Evolutionary conservation across 208 protist species (phyloP), one percentile per base, ranked within the genome.

Genomic region (Trypanosoma melophagium): DNA sequence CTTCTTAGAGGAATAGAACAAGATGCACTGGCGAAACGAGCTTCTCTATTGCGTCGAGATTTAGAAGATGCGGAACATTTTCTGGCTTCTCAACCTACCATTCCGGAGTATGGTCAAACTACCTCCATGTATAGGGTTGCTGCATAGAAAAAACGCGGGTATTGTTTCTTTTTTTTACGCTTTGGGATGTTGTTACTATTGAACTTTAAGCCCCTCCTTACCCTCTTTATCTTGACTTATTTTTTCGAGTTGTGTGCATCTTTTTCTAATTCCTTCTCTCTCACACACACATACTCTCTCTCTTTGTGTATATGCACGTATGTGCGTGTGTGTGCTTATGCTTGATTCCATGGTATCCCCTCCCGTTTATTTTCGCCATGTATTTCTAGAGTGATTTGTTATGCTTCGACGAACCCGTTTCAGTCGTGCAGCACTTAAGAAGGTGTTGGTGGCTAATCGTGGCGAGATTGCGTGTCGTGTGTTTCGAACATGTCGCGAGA

Each of bases 381-480:
- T 52, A 35, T 63, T 22, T 22, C 31, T 71, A 4, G 8, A 17
- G 19, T 7, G 13, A 31, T 50, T 67, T 59, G 51, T 35, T 60
- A 81, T 80, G 81, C 42, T 77, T 47, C 60, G 69, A 8, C 24
- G 62, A 24, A 79, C 66, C 42, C 16, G 60, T 24, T 62, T 70
- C 4, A 31, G 17, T 24, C 8, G 28, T 42, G 60, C 52, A n/a
- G 50, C n/a, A 58, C 80, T 98, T 56, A 85, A 97, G 44, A 98
- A 98, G 79, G 84, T 99, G 7, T 79, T 99, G 21, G 92, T 99
- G 44, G 98, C 98, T 51, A 99, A 99, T 72, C 86, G 97, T 54
- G 98, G 98, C 24, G 98, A 99, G 76, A 99, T 99, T 74, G 98
- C 98, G 1, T 98, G 97, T 74, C 83, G 98, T 61, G 84, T 99